Percentiles rank a stretch among this genome's conserved stretches.
Evolutionary conservation across 371 early-diverging fungal species (phyloP).

Genomic region (Syncephalastrum sp.): DNA sequence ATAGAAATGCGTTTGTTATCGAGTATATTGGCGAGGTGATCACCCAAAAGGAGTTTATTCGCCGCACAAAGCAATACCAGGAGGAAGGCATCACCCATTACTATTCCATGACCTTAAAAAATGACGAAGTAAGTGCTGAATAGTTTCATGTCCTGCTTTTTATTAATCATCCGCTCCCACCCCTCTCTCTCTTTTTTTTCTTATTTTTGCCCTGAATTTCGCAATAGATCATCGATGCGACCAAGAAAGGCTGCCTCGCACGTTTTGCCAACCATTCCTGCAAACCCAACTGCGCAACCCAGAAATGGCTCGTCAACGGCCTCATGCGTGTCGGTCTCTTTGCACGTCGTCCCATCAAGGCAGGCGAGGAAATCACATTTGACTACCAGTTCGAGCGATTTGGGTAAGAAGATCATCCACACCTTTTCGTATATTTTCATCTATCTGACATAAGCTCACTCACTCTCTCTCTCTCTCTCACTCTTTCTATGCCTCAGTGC

Average conservation of each 20-base stretch:
- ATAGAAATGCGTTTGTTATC: conserved; percentile 73
- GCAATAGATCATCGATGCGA: conserved; percentile 82
- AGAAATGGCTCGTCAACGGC: conserved; percentile 81
- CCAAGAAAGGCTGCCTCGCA: conserved; percentile 79
- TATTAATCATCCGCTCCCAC: not conserved
- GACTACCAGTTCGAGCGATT: conserved; percentile 88
- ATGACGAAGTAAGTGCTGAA: conserved; percentile 64
- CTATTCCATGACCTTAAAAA: conserved; percentile 93
- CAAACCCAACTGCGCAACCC: conserved; percentile 81
- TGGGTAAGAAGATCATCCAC: conserved; percentile 32
- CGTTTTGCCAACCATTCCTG: conserved; percentile 93
- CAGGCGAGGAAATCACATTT: conserved; percentile 87
- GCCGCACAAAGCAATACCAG: conserved; percentile 77
- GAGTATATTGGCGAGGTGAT: conserved; percentile 97
- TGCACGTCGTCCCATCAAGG: conserved; percentile 60
- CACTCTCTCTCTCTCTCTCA: not conserved
- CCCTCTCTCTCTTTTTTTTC: not conserved
- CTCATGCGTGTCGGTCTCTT: conserved; percentile 81
- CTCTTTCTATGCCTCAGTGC: conserved; percentile 45
- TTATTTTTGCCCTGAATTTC: not conserved
- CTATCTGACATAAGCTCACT: too few species aligned
- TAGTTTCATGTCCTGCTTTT: too few species aligned
- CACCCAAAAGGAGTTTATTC: conserved; percentile 66
- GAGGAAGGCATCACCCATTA: conserved; percentile 83
- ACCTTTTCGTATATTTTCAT: too few species aligned